Evolutionary conservation across 192 early-diverging fungal genomes (phyloP), one percentile per base, ranked within the genome.

Genomic region (Coemansia furcata): DNA sequence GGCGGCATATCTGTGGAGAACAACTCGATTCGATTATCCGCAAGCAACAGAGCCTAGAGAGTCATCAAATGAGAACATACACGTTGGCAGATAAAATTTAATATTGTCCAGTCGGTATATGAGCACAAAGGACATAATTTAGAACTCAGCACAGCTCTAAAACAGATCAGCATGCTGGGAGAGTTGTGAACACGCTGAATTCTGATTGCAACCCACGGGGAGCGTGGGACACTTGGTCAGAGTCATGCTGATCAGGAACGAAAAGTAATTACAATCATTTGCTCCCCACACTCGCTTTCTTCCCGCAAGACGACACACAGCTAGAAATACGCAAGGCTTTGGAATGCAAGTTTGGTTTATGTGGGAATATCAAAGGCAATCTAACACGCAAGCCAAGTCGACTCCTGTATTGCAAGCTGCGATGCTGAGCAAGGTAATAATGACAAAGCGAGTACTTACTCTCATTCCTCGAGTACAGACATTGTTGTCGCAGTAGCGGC

Each of bases 1-100:
- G 89, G 91, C 6, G 89, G 88, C 61, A 87, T 79, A 69, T 92
- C 89, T 8, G 91, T 92, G 17, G 91, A 92, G 62, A 85, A 92
- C 15, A 92, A 69, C 75, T 92, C 89, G 36, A 92, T 87, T 10
- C 84, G 73, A 43, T 85, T 88, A 61, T 92, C 91, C 3, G 89
- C 89, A 3, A 89, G 71, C 37, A 90, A 74, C 73, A 90, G 67
- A 8, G 89, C 89, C 80, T 89, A 85, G 33, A 46, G 17, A 4
- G 60, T 3, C 4, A 4, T 30, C 2, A 14, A 26, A 14, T 6
- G 43, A 2, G 43, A 17, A 46, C 43, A 46, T n/a, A 5, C 0
- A 19, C 4, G n/a, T 47, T 23, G 46, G 8, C n/a, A 9, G 17
- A 19, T 3, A 6, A 9, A 14, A 11, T 29, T 52, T 30, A 11